These are phyloP conservation scores for Pleurotus eryngii DNA, from an alignment of 768 basidiomycete species.

Conservation along the genomic window DNA sequence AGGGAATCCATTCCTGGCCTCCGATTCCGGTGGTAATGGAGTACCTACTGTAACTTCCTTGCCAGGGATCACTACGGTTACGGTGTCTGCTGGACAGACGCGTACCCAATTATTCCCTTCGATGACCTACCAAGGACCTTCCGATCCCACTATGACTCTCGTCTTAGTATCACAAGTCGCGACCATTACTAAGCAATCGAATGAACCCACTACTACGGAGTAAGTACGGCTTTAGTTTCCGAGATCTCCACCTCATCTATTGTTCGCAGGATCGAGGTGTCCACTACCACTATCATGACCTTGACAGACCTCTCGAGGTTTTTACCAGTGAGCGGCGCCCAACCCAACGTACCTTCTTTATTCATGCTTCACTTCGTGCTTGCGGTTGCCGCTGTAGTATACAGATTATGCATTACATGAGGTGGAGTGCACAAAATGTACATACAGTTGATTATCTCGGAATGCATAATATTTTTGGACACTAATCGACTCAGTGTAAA, in stretches of 20 bases:
- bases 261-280: constrained; percentile 6
- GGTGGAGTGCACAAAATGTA: neutral
- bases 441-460: neutral
- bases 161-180: neutral
- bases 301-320: constrained; percentile 10
- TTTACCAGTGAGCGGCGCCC: constrained; percentile 10
- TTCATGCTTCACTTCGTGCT: neutral
- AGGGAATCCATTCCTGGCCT: constrained; percentile 27
- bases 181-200: neutral
- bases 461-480: too few relatives aligned
- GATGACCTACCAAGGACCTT: neutral
- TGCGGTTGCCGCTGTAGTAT: neutral
- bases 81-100: neutral
- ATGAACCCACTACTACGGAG: neutral
- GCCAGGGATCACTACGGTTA: neutral
- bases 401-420: too few relatives aligned
- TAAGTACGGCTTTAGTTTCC: neutral
- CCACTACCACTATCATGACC: constrained; percentile 11
- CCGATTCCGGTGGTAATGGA: neutral
- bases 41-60: constrained; percentile 6
- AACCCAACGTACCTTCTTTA: neutral
- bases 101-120: neutral
- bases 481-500: too few relatives aligned
- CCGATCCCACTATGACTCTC: neutral
- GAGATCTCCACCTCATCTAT: neutral